A percentile compares a stretch with the other conserved stretches of the same genome.
Conservation (phyloP, 2,329 filamentous ascomycete genomes). For the Beauveria medogensis region DNA sequence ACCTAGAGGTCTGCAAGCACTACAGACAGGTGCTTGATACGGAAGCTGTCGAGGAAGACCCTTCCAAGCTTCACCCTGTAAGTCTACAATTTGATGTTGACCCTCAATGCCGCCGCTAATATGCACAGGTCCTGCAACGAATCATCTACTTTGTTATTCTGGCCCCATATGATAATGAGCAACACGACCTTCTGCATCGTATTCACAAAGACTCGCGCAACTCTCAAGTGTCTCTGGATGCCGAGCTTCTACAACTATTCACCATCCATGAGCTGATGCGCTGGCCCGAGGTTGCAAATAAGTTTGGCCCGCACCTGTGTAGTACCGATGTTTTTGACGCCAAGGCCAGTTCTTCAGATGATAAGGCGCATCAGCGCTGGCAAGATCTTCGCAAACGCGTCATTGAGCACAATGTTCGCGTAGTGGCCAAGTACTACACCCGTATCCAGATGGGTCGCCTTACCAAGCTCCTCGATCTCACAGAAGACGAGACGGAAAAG, state of each 20-base stretch:
- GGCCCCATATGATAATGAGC: constrained; percentile 95
- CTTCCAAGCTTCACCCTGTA: constrained; percentile 77
- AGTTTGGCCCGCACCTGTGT: constrained; percentile 82
- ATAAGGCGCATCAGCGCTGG: constrained; percentile 81
- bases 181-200: constrained; percentile 92
- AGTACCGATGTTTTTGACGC: constrained; percentile 83
- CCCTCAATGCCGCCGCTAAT: constrained; percentile 14
- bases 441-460: constrained; percentile 88
- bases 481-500: constrained; percentile 95
- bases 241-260: constrained; percentile 85
- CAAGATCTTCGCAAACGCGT: constrained; percentile 94
- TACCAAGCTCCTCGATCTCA: constrained; percentile 82
- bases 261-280: constrained; percentile 96
- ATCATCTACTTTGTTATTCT: constrained; percentile 98
- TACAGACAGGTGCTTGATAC: constrained; percentile 96
- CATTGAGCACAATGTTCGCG: constrained; percentile 97
- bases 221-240: constrained; percentile 67
- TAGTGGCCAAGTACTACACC: constrained; percentile 97
- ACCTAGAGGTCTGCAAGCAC: constrained; percentile 95
- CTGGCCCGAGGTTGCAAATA: constrained; percentile 87
- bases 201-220: constrained; percentile 81
- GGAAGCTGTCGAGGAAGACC: constrained; percentile 85
- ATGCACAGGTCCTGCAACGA: constrained; percentile 68
- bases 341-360: constrained; percentile 56
- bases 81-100: constrained; percentile 24